Evolutionary conservation across 768 basidiomycete genomes (phyloP), one percentile per base, ranked within the genome.

Genomic region (Serendipita vermifera): DNA sequence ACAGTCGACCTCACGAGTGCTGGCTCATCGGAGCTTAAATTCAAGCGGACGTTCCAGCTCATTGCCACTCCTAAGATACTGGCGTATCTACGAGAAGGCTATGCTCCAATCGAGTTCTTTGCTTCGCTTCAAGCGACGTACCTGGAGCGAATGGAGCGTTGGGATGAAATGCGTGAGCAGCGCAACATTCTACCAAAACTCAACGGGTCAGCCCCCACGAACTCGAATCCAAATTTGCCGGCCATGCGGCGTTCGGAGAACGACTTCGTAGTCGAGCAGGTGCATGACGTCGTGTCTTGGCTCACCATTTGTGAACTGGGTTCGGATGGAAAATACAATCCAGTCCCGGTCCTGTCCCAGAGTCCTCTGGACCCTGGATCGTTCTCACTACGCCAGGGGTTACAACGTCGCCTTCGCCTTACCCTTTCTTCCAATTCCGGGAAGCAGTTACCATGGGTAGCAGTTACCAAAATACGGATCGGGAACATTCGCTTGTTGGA

Each of bases 81-180:
- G 43, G 73, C 72, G 26, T 80, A 92, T 65, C 68, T 97, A 33
- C 77, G 78, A 31, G 76, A 81, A 58, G 82, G 83, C 20, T 89
- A 90, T 65, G 87, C 85, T 2, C 83, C 84, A 1, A 77, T 99
- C 63, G 89, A 96, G 63, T 86, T 98, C 67, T 97, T 93, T 62
- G 94, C 87, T 13, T 75, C 82, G 5, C 74, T 85, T 58, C 81
- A 79, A 51, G 78, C 88, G 13, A 84, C 82, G 14, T 98, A 94
- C 68, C 67, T 98, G 62, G 85, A 89, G 59, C 80, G 90, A 4
- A 72, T 97, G 69, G 90, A 92, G 64, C 78, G 86, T 56, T 96
- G 91, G 92, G 94, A 97, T 64, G 87, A 92, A 65, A 76, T 87
- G 74, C 80, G 91, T 32, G 92, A 97, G 60, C 79, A 85, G 46